A percentile compares a stretch with the other conserved stretches of the same genome.
Evolutionary conservation across 164 flowering plant species (phyloP).

Genomic region (Berberis thunbergii): DNA sequence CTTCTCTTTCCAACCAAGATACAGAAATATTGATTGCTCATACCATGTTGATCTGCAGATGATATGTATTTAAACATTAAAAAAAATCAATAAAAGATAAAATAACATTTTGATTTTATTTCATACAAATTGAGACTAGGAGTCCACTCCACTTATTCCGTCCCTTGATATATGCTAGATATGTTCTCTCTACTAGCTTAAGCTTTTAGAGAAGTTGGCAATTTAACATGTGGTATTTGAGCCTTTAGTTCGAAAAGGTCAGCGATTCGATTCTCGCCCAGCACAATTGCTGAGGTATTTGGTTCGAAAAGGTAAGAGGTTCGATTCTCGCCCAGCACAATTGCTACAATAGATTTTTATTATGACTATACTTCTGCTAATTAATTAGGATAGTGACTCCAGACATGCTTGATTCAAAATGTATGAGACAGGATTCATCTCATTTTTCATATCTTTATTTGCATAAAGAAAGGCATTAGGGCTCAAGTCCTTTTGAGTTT

Average conservation of each 20-base stretch:
- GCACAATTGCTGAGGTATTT: not conserved
- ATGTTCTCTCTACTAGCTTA: no score
- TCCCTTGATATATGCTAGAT: no score
- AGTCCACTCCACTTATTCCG: not conserved
- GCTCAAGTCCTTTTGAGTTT: not conserved
- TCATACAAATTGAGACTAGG: not conserved
- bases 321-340: no score
- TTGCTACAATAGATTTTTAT: no score
- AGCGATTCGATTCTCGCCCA: not conserved
- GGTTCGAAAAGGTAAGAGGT: no score
- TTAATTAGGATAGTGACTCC: no score
- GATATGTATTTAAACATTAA: not conserved
- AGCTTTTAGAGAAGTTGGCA: no score
- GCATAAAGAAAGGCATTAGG: not conserved
- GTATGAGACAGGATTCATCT: no score
- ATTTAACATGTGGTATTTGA: not conserved
- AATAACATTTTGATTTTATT: not conserved
- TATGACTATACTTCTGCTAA: no score
- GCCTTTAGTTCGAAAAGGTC: not conserved
- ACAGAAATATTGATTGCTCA: not conserved
- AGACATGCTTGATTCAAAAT: no score
- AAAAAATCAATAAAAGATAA: not conserved
- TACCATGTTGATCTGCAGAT: slow-evolving; percentile 9
- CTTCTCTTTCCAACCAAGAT: not conserved
- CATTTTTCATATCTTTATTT: no score